Percentiles rank a stretch among this genome's conserved stretches.
These are phyloP conservation scores for Acer negundo DNA, from an alignment of 345 rosid genomes.

Conservation along the genomic window DNA sequence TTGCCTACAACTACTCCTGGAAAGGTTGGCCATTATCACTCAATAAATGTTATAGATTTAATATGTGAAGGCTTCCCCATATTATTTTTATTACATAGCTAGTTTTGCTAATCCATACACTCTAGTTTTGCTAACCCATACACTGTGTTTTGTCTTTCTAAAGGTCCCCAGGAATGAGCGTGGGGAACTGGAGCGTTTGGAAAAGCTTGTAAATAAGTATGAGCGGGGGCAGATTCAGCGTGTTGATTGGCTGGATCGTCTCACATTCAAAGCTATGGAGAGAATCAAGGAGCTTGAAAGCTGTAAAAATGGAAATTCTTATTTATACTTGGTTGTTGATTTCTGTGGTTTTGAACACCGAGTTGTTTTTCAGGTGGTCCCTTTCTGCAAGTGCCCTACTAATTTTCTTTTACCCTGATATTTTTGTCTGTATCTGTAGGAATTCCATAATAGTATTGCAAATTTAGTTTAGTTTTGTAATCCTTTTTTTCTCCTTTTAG, in stretches of 20 bases:
- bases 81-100: background rate
- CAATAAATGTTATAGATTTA: slow-evolving; percentile 4
- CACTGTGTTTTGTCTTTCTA: background rate
- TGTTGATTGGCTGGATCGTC: slow-evolving; percentile 91
- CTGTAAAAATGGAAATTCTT: slow-evolving; percentile 66
- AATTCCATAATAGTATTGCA: background rate
- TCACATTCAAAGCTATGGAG: slow-evolving; percentile 81
- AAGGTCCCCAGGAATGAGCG: slow-evolving; percentile 93
- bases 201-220: slow-evolving; percentile 89
- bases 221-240: slow-evolving; percentile 89
- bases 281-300: slow-evolving; percentile 80
- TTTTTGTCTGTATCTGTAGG: background rate
- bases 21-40: slow-evolving; percentile 63
- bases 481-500: background rate
- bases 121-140: background rate
- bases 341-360: slow-evolving; percentile 93
- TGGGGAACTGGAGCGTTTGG: slow-evolving; percentile 92
- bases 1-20: slow-evolving; percentile 86
- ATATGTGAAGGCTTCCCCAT: background rate
- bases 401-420: background rate
- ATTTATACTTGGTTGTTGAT: slow-evolving; percentile 78
- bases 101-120: background rate
- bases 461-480: background rate
- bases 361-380: slow-evolving; percentile 88
- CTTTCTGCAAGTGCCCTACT: slow-evolving; percentile 15